Conservation (phyloP, 1,284 basidiomycete genomes). For the Malassezia restricta region DNA sequence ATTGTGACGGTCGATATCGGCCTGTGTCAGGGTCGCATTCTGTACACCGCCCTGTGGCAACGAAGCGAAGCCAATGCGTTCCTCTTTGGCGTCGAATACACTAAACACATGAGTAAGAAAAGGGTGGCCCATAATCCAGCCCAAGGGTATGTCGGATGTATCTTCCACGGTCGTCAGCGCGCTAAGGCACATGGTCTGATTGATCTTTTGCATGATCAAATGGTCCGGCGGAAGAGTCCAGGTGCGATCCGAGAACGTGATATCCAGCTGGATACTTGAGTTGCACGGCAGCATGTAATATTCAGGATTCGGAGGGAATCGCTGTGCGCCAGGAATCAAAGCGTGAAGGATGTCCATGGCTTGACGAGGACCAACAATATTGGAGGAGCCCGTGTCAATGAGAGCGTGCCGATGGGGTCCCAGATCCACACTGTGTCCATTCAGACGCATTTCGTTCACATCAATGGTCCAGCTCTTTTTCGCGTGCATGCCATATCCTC, state of each 20-base stretch:
- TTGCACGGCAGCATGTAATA: constrained; percentile 57
- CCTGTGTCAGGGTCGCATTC: constrained; percentile 1
- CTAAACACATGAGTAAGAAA: constrained; percentile 59
- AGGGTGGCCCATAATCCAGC: constrained; percentile 82
- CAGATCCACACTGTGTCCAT: constrained; percentile 43
- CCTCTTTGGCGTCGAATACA: constrained; percentile 25
- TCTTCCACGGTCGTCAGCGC: constrained; percentile 56
- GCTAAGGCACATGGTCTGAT: constrained; percentile 57
- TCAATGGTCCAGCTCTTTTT: constrained; percentile 51
- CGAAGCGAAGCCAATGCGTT: constrained; percentile 32
- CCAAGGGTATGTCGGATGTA: constrained; percentile 48
- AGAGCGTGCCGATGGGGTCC: constrained; percentile 23
- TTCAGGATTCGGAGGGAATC: constrained; percentile 45
- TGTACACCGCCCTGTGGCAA: constrained; percentile 18
- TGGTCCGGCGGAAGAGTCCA: constrained; percentile 66
- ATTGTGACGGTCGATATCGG: background rate
- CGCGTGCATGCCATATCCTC: constrained; percentile 24
- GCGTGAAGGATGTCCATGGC: constrained; percentile 59
- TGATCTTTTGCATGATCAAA: constrained; percentile 58
- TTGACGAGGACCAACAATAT: constrained; percentile 65
- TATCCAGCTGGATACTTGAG: constrained; percentile 56
- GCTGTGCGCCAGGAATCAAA: constrained; percentile 58
- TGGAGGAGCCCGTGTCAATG: constrained; percentile 67
- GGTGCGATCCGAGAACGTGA: constrained; percentile 63
- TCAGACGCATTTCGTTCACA: constrained; percentile 47